phyloP scores from a whole-genome alignment of 2,329 filamentous ascomycete genomes.

The Macroventuria anomochaeta region DNA sequence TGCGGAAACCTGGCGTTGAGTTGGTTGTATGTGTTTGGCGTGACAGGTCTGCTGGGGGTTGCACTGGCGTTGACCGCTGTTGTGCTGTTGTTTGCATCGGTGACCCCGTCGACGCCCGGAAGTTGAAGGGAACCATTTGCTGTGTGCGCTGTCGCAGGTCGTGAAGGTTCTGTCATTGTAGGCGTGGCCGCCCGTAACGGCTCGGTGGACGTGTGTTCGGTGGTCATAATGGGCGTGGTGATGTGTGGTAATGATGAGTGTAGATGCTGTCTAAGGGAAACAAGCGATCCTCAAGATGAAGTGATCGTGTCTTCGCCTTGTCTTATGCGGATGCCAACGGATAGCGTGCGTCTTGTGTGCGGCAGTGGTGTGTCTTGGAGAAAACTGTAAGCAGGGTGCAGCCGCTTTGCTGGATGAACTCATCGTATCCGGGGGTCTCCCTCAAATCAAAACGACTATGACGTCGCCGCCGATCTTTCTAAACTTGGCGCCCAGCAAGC shows the following conservation, averaged over 20 bases:
- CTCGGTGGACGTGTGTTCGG: slow-evolving; percentile 40
- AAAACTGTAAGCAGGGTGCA: slow-evolving; percentile 22
- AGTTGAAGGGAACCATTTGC: slow-evolving; percentile 26
- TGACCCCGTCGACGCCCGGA: slow-evolving; percentile 27
- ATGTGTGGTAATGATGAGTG: neutral
- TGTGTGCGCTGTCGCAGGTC: slow-evolving; percentile 17
- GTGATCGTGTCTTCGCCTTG: slow-evolving; percentile 15
- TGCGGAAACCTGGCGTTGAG: slow-evolving; percentile 47
- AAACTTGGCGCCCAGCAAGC: slow-evolving; percentile 16
- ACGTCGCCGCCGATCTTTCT: slow-evolving; percentile 8
- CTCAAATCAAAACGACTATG: slow-evolving; percentile 6
- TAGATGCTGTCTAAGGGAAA: slow-evolving; percentile 7
- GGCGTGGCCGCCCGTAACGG: slow-evolving; percentile 34
- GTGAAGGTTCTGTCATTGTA: slow-evolving; percentile 5
- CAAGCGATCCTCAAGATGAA: slow-evolving; percentile 21
- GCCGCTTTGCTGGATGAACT: slow-evolving; percentile 10
- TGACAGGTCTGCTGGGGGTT: slow-evolving; percentile 35
- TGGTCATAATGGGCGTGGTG: slow-evolving; percentile 29
- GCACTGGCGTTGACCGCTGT: slow-evolving; percentile 26
- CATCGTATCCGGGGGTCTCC: slow-evolving; percentile 2
- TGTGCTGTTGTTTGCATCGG: slow-evolving; percentile 23
- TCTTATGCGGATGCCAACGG: slow-evolving; percentile 38
- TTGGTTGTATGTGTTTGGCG: slow-evolving; percentile 28
- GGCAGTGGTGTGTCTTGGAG: slow-evolving; percentile 25
- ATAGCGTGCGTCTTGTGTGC: slow-evolving; percentile 5